Base-by-base conservation (phyloP, 495 filamentous ascomycete species). In the Penicillium robsamsonii region DNA sequence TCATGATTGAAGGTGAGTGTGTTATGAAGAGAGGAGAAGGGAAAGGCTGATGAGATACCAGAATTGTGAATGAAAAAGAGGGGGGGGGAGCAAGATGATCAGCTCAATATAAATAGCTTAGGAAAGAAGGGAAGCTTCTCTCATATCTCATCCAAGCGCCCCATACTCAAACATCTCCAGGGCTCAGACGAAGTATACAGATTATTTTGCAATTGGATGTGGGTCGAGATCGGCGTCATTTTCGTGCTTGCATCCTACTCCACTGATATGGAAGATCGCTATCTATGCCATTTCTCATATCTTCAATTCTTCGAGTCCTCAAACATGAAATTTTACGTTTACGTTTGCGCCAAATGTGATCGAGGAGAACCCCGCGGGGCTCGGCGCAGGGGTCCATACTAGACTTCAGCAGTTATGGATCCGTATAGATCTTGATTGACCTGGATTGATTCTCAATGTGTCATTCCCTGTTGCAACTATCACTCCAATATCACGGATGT, bases 1-100 rank as follows among this genome's bases (percentile, higher is more conserved):
- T 52, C 68, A 70, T 70, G 24, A 63, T 38, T 17, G 41, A 20
- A 31, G 11, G 18, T 22, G 27, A 10, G 24, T 31, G 45, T 29
- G 30, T 8, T 27, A 12, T 50, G 20, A 7, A 30, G 29, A 30
- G 24, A 13, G 7, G 42, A 46, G 33, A 18, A 20, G 9, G 18
- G 17, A 37, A 29, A 42, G 8, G 24, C 13, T n/a, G n/a, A n/a
- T 29, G 27, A 33, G 40, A 53, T 31, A 30, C 40, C n/a, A 44
- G 35, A 13, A n/a, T 4, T n/a, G 9, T n/a, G 62, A n/a, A n/a
- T n/a, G n/a, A n/a, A n/a, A 56, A 46, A 64, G 45, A 48, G 41
- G 48, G 53, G 35, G 35, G 46, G 46, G 48, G 18, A 33, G 22
- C 48, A 24, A 44, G 24, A 38, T 50, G 33, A 27, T 11, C 33